Evolutionary conservation across 2,329 filamentous ascomycete genomes (phyloP).

Genomic region (Ramularia endophylla): DNA sequence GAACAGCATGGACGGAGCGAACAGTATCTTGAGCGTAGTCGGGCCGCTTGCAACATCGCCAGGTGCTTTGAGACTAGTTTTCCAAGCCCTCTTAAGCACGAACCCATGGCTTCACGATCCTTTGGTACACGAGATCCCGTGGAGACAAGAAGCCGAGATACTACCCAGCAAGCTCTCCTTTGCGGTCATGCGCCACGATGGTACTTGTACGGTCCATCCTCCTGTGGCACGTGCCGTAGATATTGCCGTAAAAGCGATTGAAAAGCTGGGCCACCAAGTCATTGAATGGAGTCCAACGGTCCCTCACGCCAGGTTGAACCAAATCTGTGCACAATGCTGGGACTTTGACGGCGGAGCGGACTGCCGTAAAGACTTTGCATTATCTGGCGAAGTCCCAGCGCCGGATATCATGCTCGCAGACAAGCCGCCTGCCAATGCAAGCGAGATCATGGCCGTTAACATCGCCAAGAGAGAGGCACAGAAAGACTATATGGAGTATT

Average conservation of each 20-base stretch:
- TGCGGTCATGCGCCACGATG: conserved; percentile 50
- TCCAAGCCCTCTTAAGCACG: conserved; percentile 51
- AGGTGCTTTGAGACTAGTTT: conserved; percentile 49
- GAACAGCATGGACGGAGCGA: conserved; percentile 60
- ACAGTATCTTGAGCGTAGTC: conserved; percentile 55
- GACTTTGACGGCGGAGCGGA: conserved; percentile 48
- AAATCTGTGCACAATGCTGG: conserved; percentile 35
- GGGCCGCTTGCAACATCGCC: conserved; percentile 57
- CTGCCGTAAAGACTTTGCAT: conserved; percentile 43
- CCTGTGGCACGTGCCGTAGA: conserved; percentile 52
- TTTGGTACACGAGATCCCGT: conserved; percentile 59
- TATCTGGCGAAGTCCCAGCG: conserved; percentile 51
- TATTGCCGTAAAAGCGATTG: conserved; percentile 45
- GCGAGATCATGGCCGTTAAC: conserved; percentile 44
- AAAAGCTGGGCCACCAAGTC: conserved; percentile 51
- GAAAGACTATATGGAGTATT: conserved; percentile 57
- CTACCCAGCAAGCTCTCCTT: conserved; percentile 42
- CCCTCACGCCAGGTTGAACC: conserved; percentile 37
- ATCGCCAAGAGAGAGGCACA: conserved; percentile 51
- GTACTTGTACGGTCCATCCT: conserved; percentile 47
- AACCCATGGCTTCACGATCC: conserved; percentile 64
- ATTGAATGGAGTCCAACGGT: conserved; percentile 53
- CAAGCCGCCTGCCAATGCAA: conserved; percentile 35
- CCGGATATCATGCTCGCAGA: conserved; percentile 39
- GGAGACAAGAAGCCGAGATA: conserved; percentile 47